Percentiles rank a stretch among this genome's conserved stretches.
These are phyloP conservation scores for Ochetophila trinervis DNA, from an alignment of 306 rosid genomes.

Conservation along the genomic window DNA sequence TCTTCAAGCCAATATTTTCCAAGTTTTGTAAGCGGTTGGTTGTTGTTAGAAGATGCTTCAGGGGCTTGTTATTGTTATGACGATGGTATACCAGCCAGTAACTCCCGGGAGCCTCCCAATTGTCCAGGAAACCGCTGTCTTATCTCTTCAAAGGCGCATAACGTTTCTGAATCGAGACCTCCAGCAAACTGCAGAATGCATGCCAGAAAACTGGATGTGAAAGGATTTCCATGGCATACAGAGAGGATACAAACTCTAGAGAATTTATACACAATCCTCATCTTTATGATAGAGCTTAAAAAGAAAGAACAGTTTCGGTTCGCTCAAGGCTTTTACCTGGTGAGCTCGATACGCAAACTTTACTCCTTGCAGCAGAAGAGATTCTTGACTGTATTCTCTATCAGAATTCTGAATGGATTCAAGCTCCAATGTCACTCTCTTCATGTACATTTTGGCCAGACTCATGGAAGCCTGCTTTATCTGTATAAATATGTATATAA, in stretches of 20 bases:
- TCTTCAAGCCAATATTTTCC: neutral
- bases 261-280: too few species aligned
- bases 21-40: neutral
- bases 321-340: conserved; percentile 45
- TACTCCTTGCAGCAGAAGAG: conserved; percentile 86
- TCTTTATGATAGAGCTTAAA: too few species aligned
- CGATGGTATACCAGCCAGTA: conserved; percentile 54
- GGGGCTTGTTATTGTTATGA: conserved; percentile 30
- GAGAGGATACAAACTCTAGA: neutral
- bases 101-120: conserved; percentile 52
- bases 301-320: too few species aligned
- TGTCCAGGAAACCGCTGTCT: conserved; percentile 61
- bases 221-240: neutral
- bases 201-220: conserved; percentile 3
- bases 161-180: conserved; percentile 83
- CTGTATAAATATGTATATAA: conserved; percentile 37
- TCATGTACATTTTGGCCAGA: conserved; percentile 82
- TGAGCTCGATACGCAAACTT: conserved; percentile 83
- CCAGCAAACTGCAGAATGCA: conserved; percentile 72
- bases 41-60: neutral
- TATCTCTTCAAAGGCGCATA: conserved; percentile 82
- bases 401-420: conserved; percentile 62
- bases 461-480: conserved; percentile 78
- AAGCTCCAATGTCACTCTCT: conserved; percentile 74
- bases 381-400: conserved; percentile 76